Conservation (phyloP, 352 stramenopile species). For the Phytophthora pluvialis region DNA sequence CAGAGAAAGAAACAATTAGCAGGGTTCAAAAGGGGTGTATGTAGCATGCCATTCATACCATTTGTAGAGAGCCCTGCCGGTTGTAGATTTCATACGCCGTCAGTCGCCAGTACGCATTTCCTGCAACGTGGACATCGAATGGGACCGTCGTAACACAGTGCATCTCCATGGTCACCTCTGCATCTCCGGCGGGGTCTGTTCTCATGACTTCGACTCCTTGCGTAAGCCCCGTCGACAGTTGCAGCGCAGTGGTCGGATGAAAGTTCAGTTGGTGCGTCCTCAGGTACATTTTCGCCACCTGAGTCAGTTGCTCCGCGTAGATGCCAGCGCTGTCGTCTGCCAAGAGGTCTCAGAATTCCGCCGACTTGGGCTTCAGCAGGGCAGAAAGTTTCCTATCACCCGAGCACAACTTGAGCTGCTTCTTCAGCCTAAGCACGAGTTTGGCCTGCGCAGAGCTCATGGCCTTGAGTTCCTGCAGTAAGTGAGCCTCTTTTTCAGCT, state of each 20-base stretch:
- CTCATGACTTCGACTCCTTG: too few relatives aligned
- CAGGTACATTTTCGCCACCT: conserved; percentile 19
- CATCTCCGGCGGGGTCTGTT: too few relatives aligned
- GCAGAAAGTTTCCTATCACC: background rate
- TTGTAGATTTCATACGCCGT: conserved; percentile 3
- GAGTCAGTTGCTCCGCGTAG: conserved; percentile 22
- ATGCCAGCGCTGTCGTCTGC: conserved; percentile 12
- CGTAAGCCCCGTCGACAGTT: too few relatives aligned
- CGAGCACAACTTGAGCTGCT: conserved; percentile 4
- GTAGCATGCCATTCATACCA: background rate
- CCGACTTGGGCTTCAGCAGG: background rate
- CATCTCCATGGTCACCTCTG: too few relatives aligned
- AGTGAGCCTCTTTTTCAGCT: conserved; percentile 14
- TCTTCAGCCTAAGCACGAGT: conserved; percentile 11
- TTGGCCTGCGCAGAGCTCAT: conserved; percentile 3
- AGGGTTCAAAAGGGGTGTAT: too few relatives aligned
- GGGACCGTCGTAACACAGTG: conserved; percentile 6
- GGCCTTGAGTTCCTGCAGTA: background rate
- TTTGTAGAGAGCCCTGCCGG: conserved; percentile 1
- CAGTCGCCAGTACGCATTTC: conserved; percentile 19
- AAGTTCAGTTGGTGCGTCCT: conserved; percentile 12
- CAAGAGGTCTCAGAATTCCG: too few relatives aligned
- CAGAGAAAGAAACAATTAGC: too few relatives aligned
- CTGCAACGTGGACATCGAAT: conserved; percentile 29
- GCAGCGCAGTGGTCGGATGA: too few relatives aligned